These are phyloP conservation scores for Raffaelea deltoideospora DNA, from an alignment of 2,329 filamentous ascomycete species.

Conservation along the genomic window DNA sequence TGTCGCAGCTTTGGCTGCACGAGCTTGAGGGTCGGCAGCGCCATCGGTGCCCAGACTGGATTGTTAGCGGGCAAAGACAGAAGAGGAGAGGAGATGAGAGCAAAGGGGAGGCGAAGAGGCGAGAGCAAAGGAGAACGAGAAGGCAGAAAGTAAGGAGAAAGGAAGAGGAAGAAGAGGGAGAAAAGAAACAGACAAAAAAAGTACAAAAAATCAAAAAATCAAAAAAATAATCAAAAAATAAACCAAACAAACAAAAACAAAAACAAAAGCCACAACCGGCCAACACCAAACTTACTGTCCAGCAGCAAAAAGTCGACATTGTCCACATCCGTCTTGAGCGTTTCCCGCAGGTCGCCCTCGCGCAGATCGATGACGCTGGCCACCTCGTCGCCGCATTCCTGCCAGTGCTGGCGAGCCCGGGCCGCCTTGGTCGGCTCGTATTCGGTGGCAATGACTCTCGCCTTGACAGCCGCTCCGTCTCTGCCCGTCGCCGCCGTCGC, in stretches of 20 bases:
- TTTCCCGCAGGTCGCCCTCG: slow-evolving; percentile 41
- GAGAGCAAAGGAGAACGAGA: too few species aligned
- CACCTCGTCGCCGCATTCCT: slow-evolving; percentile 30
- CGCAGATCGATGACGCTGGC: slow-evolving; percentile 37
- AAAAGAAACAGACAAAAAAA: neutral
- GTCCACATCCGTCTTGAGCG: slow-evolving; percentile 29
- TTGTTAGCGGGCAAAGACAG: neutral
- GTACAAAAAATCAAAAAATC: too few species aligned
- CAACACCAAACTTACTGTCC: slow-evolving; percentile 45
- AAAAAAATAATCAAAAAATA: too few species aligned
- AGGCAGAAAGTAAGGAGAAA: too few species aligned
- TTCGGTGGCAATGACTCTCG: slow-evolving; percentile 41
- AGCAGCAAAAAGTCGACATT: slow-evolving; percentile 42
- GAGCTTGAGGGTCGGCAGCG: slow-evolving; percentile 21
- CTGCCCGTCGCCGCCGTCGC: slow-evolving; percentile 10
- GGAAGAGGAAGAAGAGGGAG: too few species aligned
- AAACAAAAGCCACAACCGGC: too few species aligned
- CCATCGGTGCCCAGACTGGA: slow-evolving; percentile 15
- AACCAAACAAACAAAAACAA: too few species aligned
- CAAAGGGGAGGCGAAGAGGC: too few species aligned
- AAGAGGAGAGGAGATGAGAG: too few species aligned
- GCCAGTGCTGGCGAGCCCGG: slow-evolving; percentile 38
- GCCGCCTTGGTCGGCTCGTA: slow-evolving; percentile 38
- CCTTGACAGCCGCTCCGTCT: too few species aligned
- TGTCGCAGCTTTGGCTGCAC: slow-evolving; percentile 16